phyloP scores from a whole-genome alignment of 805 yeast species.

The Kluyveromyces aestuarii region DNA sequence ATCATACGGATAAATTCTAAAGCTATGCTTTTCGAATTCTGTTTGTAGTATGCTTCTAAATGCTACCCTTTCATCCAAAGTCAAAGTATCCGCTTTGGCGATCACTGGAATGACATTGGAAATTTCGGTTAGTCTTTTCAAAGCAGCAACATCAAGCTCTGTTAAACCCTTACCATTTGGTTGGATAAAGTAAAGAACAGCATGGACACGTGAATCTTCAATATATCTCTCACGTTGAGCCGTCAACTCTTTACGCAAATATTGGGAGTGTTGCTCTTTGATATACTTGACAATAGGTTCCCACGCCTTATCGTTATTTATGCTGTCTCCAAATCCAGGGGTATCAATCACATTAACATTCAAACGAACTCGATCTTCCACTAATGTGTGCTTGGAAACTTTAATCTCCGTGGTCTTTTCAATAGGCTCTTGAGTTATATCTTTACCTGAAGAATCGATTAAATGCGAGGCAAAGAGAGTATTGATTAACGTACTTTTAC shows the following conservation, averaged over 20 bases:
- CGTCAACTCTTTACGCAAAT: constrained; percentile 85
- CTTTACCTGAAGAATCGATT: constrained; percentile 63
- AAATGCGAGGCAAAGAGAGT: constrained; percentile 81
- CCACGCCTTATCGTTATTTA: constrained; percentile 93
- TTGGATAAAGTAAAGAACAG: constrained; percentile 81
- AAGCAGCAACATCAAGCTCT: constrained; percentile 71
- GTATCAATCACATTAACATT: constrained; percentile 88
- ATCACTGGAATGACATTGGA: constrained; percentile 93
- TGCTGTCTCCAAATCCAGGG: constrained; percentile 97
- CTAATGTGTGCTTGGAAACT: constrained; percentile 55
- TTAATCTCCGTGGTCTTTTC: constrained; percentile 82
- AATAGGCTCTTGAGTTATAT: constrained; percentile 56
- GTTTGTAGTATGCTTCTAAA: constrained; percentile 71
- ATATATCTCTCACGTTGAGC: constrained; percentile 83
- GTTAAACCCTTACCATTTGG: constrained; percentile 84
- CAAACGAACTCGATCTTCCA: constrained; percentile 82
- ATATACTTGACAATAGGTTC: constrained; percentile 91
- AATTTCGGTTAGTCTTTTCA: constrained; percentile 77
- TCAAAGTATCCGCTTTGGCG: constrained; percentile 87
- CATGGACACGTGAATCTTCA: constrained; percentile 86
- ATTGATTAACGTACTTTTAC: constrained; percentile 86
- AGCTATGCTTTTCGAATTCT: constrained; percentile 63
- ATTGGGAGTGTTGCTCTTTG: constrained; percentile 89
- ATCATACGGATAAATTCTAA: constrained; percentile 81
- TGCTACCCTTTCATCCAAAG: constrained; percentile 70